A percentile compares a stretch with the other conserved stretches of the same genome.
Conservation (phyloP, 257 asterid genomes). For the Solanum corneliomulleri region DNA sequence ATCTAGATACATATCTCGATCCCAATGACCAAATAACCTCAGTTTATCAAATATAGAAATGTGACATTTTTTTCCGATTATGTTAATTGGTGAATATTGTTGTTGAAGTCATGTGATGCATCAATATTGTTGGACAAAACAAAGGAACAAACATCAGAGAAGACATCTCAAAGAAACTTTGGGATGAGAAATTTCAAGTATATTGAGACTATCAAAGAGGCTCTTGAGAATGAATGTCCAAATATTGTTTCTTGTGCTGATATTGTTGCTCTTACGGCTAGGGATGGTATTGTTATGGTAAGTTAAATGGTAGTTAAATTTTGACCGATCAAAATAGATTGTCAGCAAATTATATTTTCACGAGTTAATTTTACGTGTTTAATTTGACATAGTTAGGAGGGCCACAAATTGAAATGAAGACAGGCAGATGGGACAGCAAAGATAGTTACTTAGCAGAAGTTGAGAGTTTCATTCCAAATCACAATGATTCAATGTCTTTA, state of each 20-base stretch:
- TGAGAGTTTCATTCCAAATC: slow-evolving; percentile 51
- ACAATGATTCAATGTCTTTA: slow-evolving; percentile 40
- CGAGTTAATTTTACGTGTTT: neutral
- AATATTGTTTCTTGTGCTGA: slow-evolving; percentile 80
- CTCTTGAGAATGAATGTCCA: slow-evolving; percentile 64
- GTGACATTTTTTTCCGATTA: neutral
- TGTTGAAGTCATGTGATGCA: slow-evolving; percentile 72
- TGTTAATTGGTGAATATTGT: neutral
- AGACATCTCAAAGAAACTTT: slow-evolving; percentile 33
- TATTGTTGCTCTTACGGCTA: slow-evolving; percentile 73
- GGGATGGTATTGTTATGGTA: slow-evolving; percentile 66
- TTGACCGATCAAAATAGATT: neutral
- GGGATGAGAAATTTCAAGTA: slow-evolving; percentile 77
- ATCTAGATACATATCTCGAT: neutral
- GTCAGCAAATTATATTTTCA: neutral
- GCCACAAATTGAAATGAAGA: slow-evolving; percentile 51
- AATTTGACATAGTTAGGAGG: slow-evolving; percentile 46
- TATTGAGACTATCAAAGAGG: slow-evolving; percentile 43
- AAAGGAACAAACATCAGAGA: slow-evolving; percentile 48
- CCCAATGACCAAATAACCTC: too few relatives aligned
- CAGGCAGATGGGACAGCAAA: slow-evolving; percentile 68
- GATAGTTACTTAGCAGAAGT: slow-evolving; percentile 27
- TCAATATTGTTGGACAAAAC: slow-evolving; percentile 47
- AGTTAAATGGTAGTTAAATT: neutral
- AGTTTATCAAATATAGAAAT: neutral